A percentile compares a stretch with the other conserved stretches of the same genome.
These are phyloP conservation scores for Didymella segeticola DNA, from an alignment of 2,329 filamentous ascomycete species.

Conservation along the genomic window DNA sequence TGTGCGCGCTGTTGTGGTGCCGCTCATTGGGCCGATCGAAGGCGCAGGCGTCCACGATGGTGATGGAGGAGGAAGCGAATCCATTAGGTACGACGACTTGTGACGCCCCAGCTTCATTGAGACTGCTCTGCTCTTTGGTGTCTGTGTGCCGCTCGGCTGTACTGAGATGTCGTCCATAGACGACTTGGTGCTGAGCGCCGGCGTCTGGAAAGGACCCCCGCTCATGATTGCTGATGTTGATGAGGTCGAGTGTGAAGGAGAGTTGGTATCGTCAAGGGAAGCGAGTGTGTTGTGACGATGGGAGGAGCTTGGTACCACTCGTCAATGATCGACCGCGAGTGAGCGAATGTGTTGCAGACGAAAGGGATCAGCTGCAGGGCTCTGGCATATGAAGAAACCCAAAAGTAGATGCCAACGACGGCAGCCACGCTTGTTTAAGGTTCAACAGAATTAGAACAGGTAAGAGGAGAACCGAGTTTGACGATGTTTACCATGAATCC, in stretches of 20 bases:
- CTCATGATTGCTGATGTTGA: conserved; percentile 10
- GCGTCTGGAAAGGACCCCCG: conserved; percentile 14
- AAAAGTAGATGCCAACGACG: conserved; percentile 5
- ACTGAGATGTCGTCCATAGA: conserved; percentile 12
- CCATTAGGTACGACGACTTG: conserved; percentile 21
- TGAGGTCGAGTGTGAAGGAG: not conserved
- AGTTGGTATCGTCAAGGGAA: conserved; percentile 1
- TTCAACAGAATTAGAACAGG: conserved; percentile 17
- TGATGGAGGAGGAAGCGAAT: conserved; percentile 22
- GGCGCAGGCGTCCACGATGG: conserved; percentile 19
- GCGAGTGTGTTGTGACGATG: conserved; percentile 8
- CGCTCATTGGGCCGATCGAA: conserved; percentile 16
- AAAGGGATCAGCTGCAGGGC: conserved; percentile 8
- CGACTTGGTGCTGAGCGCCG: conserved; percentile 13
- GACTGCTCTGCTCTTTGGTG: conserved; percentile 16
- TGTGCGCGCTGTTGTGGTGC: conserved; percentile 18
- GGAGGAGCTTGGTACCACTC: conserved; percentile 1
- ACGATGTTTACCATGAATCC: conserved; percentile 9
- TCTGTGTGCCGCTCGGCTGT: conserved; percentile 10
- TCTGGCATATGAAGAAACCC: conserved; percentile 14
- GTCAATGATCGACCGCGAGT: conserved; percentile 16
- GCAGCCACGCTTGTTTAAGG: conserved; percentile 7
- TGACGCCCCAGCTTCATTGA: conserved; percentile 15
- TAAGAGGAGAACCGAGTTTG: conserved; percentile 19
- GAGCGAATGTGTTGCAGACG: conserved; percentile 9